Evolutionary conservation across 2,329 filamentous ascomycete genomes (phyloP), one percentile per base, ranked within the genome.

Genomic region (Ophiocordyceps camponoti-leonardi): DNA sequence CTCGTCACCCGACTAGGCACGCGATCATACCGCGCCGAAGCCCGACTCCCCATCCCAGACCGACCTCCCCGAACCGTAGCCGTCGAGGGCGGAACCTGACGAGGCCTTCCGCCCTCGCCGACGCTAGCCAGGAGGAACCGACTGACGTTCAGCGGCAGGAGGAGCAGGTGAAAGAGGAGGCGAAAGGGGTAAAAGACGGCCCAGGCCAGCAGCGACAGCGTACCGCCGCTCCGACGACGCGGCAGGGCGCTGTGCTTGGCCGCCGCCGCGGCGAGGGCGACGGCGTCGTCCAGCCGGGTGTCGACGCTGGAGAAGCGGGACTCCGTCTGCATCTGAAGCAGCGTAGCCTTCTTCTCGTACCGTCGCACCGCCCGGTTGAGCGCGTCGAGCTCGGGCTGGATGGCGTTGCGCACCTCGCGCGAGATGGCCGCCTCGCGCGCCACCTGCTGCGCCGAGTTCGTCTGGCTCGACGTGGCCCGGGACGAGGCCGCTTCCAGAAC

Each of bases 301-400:
- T 94, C 83, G 5, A 94, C 67, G 19, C 78, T 73, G 39, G 77
- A 73, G 47, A 95, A 75, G 22, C 83, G 76, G 10, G 79, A 74
- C 51, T 94, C 86, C 3, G 80, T 85, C 56, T 90, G 81, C 46
- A 82, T 72, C 11, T 83, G 74, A 26, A 87, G 73, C 8, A 88
- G 68, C 0, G 81, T 81, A 5, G 83, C 79, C 54, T 87, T 84
- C 65, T 94, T 95, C 65, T 96, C 90, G 55, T 94, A 94, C 33
- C 86, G 79, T 19, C 90, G 76, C 41, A 96, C 83, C 4, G 90
- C 88, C 43, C 90, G 80, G 54, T 87, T 92, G 30, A 96, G 67
- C 0, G 86, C 85, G 54, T 95, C 88, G 6, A 96, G 71, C 48
- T 95, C 86, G 0, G 86, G 81, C 52, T 87, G 83, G 12, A 90